Percentiles rank a stretch among this genome's conserved stretches.
phyloP scores from a whole-genome alignment of 257 asterid genomes.

The Fraxinus quadrangulata region DNA sequence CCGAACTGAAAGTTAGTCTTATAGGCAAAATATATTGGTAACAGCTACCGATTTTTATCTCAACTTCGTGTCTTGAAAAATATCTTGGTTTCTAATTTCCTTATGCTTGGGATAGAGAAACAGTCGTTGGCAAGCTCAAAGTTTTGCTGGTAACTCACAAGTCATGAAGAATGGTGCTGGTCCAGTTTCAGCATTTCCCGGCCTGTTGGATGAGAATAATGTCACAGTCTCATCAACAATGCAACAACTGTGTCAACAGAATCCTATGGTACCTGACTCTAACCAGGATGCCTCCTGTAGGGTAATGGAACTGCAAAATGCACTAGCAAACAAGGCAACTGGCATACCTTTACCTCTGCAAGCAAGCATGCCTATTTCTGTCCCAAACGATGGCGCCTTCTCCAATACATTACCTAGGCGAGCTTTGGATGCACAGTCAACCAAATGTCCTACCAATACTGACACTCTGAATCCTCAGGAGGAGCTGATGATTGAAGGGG shows the following conservation, averaged over 20 bases:
- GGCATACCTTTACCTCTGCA: slow-evolving; percentile 49
- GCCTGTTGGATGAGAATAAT: slow-evolving; percentile 60
- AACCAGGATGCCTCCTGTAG: slow-evolving; percentile 49
- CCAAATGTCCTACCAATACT: slow-evolving; percentile 44
- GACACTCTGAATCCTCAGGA: slow-evolving; percentile 49
- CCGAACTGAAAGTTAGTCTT: neutral
- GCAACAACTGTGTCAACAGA: slow-evolving; percentile 59
- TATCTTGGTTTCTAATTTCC: slow-evolving; percentile 13
- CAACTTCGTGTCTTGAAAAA: slow-evolving; percentile 17
- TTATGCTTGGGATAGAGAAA: slow-evolving; percentile 59
- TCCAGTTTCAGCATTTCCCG: slow-evolving; percentile 47
- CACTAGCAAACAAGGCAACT: slow-evolving; percentile 48
- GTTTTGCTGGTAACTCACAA: slow-evolving; percentile 56
- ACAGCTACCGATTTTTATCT: neutral
- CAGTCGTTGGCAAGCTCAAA: slow-evolving; percentile 86
- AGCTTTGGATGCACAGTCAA: slow-evolving; percentile 52
- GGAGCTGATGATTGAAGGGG: slow-evolving; percentile 76
- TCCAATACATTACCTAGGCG: slow-evolving; percentile 51
- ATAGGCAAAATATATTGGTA: neutral
- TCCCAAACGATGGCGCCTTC: slow-evolving; percentile 50
- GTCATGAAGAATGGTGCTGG: slow-evolving; percentile 51
- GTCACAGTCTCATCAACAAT: slow-evolving; percentile 42
- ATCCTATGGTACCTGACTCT: slow-evolving; percentile 55
- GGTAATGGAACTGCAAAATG: slow-evolving; percentile 51
- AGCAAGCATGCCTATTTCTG: slow-evolving; percentile 39